Base-by-base conservation (phyloP, 2,329 filamentous ascomycete genomes). In the Sordariomycetes sp. region DNA sequence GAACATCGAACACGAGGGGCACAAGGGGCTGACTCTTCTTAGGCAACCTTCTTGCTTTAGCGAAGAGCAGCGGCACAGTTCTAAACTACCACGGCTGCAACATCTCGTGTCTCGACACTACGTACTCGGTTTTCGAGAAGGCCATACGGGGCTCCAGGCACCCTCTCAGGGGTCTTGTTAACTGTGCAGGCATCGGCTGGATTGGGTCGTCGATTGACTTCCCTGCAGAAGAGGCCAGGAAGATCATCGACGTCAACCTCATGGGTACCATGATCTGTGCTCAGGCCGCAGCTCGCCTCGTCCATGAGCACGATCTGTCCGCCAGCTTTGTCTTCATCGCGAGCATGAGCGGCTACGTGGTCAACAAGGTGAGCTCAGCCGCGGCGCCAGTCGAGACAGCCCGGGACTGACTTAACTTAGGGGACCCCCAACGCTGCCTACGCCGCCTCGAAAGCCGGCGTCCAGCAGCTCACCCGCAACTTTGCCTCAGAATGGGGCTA, bases 401-500 rank as follows among this genome's bases (percentile, higher is more conserved):
- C n/a, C n/a, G n/a, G n/a, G n/a, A n/a, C n/a, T n/a, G n/a, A n/a
- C n/a, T n/a, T n/a, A n/a, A n/a, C n/a, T n/a, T n/a, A n/a, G n/a
- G 58, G 57, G 2, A 53, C 65, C 25, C 51, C 58, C 17, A 63
- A 55, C 4, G 51, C 61, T 6, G 60, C 55, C 0, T 75, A 75
- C 51, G 73, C 72, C 45, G 58, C 66, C 1, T 70, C 65, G 37
- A 75, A 75, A 50, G 63, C 68, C 0, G 70, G 64, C 0, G 63
- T 74, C 4, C 62, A 68, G 27, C 68, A 74, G 44, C 56, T 74
- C 2, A 54, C 57, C 2, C 59, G 68, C 17, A 67, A 58, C 8
- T 50, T 74, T 18, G 66, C 70, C 0, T 68, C 68, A 42, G 70
- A 74, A 48, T 73, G 61, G 68, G 66, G 57, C 32, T n/a, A n/a